Evolutionary conservation across 1,284 basidiomycete species (phyloP), one percentile per base, ranked within the genome.

Genomic region (Heterobasidion occidentale): DNA sequence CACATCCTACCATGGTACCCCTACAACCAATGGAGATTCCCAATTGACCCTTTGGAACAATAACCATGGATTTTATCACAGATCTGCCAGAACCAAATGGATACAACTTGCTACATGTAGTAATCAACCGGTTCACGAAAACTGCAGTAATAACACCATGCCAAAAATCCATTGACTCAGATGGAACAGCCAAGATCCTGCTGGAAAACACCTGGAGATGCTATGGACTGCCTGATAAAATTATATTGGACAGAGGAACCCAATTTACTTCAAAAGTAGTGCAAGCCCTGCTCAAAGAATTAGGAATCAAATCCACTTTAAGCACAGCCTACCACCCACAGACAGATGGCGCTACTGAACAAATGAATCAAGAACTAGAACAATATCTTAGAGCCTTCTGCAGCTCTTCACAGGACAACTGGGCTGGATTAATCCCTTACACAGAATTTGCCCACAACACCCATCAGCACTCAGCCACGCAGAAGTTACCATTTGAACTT

Each of bases 321-420:
- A n/a, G 14, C 14, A 48, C 7, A 20, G 46, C 53, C 36, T 33
- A 54, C 54, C 63, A 67, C 48, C 64, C 64, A 2, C 60, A 68
- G 56, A 60, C 63, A 12, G 58, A 67, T 53, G 65, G 70, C 2
- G 66, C 74, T 45, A 74, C 70, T 0, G 72, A 77, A 60, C 54
- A 64, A 0, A 57, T 69, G 0, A 76, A 74, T 55, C 67, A 72
- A 58, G 65, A 67, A 36, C 36, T 77, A 1, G 68, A 74, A 51
- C 59, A 66, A 38, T 71, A 70, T 51, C 63, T 73, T 5, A 36
- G 65, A 1, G 36, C 64, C 11, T 72, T 66, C 54, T 55, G 64
- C 35, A 66, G 69, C 48, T 65, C 73, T 53, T 19, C 65, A 19
- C 76, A 77, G 58, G 58, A 69, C 56, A 61, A 76, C 57, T 78